Conservation (phyloP, 139 green algal genomes). For the Coelastrella sp. region DNA sequence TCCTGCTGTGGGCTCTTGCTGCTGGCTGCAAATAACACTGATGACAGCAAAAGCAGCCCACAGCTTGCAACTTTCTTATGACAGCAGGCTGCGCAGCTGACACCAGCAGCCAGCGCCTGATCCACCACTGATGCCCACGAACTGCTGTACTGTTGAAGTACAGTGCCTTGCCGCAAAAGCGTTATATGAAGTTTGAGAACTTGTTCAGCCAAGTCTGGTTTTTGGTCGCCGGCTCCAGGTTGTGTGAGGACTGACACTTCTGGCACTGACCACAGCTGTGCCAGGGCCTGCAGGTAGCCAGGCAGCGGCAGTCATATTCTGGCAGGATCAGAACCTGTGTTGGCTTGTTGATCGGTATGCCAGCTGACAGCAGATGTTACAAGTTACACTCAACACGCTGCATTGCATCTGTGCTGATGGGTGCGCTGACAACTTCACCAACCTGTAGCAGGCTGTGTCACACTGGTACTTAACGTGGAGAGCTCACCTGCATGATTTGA, state of each 20-base stretch:
- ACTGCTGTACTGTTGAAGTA: not conserved
- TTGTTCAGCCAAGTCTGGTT: constrained; percentile 20
- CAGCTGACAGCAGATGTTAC: not conserved
- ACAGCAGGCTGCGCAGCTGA: constrained; percentile 36
- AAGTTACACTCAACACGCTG: not conserved
- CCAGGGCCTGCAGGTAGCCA: not conserved
- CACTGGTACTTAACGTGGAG: not conserved
- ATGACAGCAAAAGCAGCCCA: constrained; percentile 35
- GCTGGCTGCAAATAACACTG: constrained; percentile 32
- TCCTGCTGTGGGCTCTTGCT: not conserved
- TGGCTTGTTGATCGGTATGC: not conserved
- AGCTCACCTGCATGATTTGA: constrained; percentile 9
- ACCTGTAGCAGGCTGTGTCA: too few relatives aligned
- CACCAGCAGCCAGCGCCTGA: constrained; percentile 16
- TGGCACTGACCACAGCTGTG: not conserved
- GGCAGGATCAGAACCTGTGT: not conserved
- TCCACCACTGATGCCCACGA: not conserved
- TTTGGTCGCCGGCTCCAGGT: constrained; percentile 10
- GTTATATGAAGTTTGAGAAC: not conserved
- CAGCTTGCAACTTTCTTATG: constrained; percentile 31
- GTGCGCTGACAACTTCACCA: too few relatives aligned
- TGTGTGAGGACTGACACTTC: constrained; percentile 34
- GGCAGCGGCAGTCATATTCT: not conserved
- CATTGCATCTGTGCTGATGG: not conserved
- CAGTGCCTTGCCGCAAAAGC: not conserved